phyloP scores from a whole-genome alignment of 2,329 filamentous ascomycete species.

The Neonectria neomacrospora region DNA sequence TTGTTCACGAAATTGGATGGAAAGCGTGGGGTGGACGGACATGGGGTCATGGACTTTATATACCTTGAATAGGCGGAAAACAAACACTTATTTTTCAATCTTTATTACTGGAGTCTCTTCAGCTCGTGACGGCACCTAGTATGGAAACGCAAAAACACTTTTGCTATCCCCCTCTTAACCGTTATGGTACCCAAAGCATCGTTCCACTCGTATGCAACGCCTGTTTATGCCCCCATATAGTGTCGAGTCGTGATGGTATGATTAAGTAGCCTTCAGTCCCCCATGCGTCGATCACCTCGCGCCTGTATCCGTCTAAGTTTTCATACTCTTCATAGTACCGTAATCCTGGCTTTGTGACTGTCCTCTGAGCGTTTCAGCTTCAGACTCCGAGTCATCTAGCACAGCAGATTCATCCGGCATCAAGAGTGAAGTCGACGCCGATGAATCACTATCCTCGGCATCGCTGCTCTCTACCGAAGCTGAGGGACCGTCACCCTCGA shows the following conservation, averaged over 20 bases:
- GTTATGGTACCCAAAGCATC: neutral
- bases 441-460: constrained; percentile 35
- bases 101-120: neutral
- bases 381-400: constrained; percentile 38
- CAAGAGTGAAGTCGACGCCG: constrained; percentile 34
- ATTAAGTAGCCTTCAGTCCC: neutral
- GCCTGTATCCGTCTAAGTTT: neutral
- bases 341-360: constrained; percentile 29
- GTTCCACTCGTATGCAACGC: neutral
- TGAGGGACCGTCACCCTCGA: constrained; percentile 76
- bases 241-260: neutral
- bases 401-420: constrained; percentile 36
- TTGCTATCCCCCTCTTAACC: neutral
- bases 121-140: neutral
- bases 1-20: neutral
- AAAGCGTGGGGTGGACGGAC: neutral
- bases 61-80: neutral
- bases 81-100: neutral
- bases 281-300: neutral
- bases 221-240: neutral
- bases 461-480: constrained; percentile 50
- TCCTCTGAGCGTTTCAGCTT: constrained; percentile 30
- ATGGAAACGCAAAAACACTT: neutral
- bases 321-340: constrained; percentile 34
- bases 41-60: neutral